phyloP scores from a whole-genome alignment of 2,329 filamentous ascomycete genomes.

The Lecanosticta acicola region DNA sequence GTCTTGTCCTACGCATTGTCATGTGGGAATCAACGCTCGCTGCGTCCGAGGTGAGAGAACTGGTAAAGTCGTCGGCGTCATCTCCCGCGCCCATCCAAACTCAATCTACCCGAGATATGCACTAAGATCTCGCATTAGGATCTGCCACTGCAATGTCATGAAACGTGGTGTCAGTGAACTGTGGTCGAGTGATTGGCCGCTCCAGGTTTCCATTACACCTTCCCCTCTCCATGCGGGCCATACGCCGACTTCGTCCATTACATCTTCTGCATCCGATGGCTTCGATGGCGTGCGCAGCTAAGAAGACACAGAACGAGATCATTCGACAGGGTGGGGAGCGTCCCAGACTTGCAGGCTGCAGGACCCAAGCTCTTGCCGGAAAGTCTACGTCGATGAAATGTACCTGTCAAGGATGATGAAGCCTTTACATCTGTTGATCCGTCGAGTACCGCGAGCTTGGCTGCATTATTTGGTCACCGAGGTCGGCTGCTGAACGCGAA shows the following conservation, averaged over 20 bases:
- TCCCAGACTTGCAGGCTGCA: background rate
- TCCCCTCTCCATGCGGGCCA: constrained; percentile 1
- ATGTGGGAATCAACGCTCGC: background rate
- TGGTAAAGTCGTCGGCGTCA: background rate
- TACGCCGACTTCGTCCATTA: background rate
- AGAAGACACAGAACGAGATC: background rate
- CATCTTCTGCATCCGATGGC: background rate
- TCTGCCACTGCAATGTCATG: background rate
- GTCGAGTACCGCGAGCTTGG: background rate
- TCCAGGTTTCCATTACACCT: background rate
- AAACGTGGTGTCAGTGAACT: constrained; percentile 11
- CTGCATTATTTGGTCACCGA: background rate
- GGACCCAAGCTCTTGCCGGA: background rate
- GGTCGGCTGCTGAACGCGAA: background rate
- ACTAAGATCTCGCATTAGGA: constrained; percentile 8
- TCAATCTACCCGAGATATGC: constrained; percentile 5
- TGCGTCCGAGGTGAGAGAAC: background rate
- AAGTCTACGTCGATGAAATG: background rate
- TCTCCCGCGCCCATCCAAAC: constrained; percentile 5
- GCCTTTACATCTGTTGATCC: background rate
- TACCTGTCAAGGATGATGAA: background rate
- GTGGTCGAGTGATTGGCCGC: constrained; percentile 2
- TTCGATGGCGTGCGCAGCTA: background rate
- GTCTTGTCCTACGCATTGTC: background rate
- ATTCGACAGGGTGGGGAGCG: background rate